phyloP scores from a whole-genome alignment of 805 yeast genomes.

The Lipomyces yamadae region DNA sequence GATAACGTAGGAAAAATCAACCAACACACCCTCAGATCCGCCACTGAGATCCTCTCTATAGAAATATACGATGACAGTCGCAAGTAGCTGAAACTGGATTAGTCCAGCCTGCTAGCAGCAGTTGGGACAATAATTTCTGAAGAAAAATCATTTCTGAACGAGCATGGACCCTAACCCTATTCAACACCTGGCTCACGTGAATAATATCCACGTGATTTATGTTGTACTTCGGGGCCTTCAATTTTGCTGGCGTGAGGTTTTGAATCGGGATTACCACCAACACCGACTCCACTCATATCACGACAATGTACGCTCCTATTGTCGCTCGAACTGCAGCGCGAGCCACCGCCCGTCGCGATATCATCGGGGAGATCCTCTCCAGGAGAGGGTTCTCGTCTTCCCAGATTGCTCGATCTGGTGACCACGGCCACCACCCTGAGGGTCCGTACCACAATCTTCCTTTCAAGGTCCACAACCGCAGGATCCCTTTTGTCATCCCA shows the following conservation, averaged over 20 bases:
- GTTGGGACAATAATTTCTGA: neutral
- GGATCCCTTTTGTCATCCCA: constrained; percentile 44
- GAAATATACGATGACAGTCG: neutral
- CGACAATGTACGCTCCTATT: constrained; percentile 28
- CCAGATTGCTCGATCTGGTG: constrained; percentile 46
- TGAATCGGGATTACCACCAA: neutral
- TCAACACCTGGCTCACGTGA: neutral
- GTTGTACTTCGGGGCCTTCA: neutral
- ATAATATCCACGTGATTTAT: neutral
- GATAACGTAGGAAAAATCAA: neutral
- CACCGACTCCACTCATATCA: neutral
- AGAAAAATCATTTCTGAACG: neutral
- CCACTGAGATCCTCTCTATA: neutral
- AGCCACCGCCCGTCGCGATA: constrained; percentile 17
- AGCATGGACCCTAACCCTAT: neutral
- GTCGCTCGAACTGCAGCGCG: constrained; percentile 28
- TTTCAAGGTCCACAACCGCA: constrained; percentile 91
- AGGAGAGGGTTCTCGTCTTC: constrained; percentile 46
- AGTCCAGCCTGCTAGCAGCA: neutral
- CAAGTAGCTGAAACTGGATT: neutral
- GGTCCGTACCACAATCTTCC: constrained; percentile 94
- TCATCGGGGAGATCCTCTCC: constrained; percentile 32
- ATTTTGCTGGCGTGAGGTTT: neutral
- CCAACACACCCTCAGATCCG: neutral
- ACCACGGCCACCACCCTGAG: constrained; percentile 61